These are phyloP conservation scores for Leccinum pellstonianum DNA, from an alignment of 768 basidiomycete genomes.

Conservation along the genomic window DNA sequence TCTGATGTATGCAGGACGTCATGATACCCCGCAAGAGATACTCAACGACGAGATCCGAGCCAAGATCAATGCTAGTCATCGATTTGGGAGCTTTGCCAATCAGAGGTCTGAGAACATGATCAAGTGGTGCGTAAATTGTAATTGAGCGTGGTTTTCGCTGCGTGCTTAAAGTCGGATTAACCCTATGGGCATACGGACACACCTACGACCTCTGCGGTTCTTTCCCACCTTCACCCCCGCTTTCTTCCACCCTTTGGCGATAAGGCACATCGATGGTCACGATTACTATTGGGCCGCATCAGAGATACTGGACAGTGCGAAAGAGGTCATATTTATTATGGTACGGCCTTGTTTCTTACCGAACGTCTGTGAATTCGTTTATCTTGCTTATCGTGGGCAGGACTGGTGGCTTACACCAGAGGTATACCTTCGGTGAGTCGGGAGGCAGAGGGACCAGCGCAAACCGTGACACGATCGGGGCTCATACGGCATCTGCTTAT, in stretches of 20 bases:
- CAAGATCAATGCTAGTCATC: slow-evolving; percentile 74
- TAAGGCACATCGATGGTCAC: slow-evolving; percentile 88
- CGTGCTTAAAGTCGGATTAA: not conserved
- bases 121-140: slow-evolving; percentile 62
- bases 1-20: slow-evolving; percentile 44
- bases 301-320: slow-evolving; percentile 80
- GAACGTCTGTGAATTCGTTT: not conserved
- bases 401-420: slow-evolving; percentile 97
- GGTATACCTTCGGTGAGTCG: slow-evolving; percentile 61
- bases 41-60: slow-evolving; percentile 67
- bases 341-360: slow-evolving; percentile 40
- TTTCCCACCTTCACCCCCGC: not conserved
- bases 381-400: slow-evolving; percentile 33
- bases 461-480: not conserved
- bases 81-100: slow-evolving; percentile 82
- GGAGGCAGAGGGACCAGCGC: not conserved
- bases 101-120: slow-evolving; percentile 68
- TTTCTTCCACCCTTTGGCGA: not conserved
- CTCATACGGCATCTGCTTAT: slow-evolving; percentile 5
- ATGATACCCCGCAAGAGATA: slow-evolving; percentile 75
- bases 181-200: too few species aligned
- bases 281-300: slow-evolving; percentile 97
- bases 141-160: not conserved
- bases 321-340: slow-evolving; percentile 84
- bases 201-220: not conserved